A percentile compares a stretch with the other conserved stretches of the same genome.
These are phyloP conservation scores for Metschnikowia baotianmanensis DNA, from an alignment of 805 yeast genomes.

Conservation along the genomic window DNA sequence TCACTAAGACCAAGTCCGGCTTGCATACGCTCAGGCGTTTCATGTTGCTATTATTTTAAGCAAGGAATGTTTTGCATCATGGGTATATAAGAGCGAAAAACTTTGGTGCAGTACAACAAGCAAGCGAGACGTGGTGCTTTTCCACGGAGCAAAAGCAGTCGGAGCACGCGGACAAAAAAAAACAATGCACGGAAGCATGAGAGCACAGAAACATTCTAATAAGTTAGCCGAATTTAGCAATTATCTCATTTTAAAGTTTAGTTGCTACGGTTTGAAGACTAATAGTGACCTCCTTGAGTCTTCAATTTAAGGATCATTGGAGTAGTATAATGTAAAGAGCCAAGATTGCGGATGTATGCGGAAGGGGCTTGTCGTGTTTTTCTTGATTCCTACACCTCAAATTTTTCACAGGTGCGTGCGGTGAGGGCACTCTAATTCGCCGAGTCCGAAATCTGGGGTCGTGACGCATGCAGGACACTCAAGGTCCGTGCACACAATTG, in stretches of 20 bases:
- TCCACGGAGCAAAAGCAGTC: constrained; percentile 5
- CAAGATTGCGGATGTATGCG: constrained; percentile 2
- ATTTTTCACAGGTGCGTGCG: constrained; percentile 11
- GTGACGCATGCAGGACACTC: constrained; percentile 12
- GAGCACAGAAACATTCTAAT: too few species aligned
- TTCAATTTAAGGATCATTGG: too few species aligned
- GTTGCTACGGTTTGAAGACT: too few species aligned
- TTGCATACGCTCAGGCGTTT: not conserved
- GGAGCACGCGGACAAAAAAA: not conserved
- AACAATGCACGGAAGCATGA: not conserved
- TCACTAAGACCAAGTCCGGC: too few species aligned
- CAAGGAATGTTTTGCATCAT: too few species aligned
- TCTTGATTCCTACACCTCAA: not conserved
- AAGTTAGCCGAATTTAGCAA: too few species aligned
- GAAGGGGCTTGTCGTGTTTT: constrained; percentile 4
- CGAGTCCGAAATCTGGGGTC: constrained; percentile 27
- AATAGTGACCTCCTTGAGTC: too few species aligned
- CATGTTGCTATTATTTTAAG: too few species aligned
- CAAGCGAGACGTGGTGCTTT: not conserved
- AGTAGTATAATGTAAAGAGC: too few species aligned
- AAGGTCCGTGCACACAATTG: constrained; percentile 6
- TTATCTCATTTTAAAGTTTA: too few species aligned
- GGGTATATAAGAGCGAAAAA: too few species aligned
- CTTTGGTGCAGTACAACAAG: constrained; percentile 1
- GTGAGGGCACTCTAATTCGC: constrained; percentile 19